Conservation (phyloP, 2,329 filamentous ascomycete genomes). For the Paecilomyces sp. region DNA sequence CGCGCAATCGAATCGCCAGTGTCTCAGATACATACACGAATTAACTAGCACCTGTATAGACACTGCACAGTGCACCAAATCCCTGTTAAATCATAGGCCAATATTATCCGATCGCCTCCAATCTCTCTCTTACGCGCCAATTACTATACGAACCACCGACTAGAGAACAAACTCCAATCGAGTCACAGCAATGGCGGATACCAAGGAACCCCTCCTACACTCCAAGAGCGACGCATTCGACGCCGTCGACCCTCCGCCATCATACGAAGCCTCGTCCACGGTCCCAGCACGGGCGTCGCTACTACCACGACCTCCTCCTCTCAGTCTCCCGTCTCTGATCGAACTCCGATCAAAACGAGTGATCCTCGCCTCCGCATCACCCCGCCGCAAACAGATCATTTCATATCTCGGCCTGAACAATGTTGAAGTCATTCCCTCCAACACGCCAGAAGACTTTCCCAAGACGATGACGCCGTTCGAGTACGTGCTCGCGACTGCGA, state of each 20-base stretch:
- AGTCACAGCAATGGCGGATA: not conserved
- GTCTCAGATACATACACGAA: not conserved
- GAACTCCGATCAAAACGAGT: slow-evolving; percentile 71
- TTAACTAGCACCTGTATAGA: not conserved
- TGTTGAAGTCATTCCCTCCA: slow-evolving; percentile 78
- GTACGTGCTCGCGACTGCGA: slow-evolving; percentile 84
- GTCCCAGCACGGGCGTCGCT: slow-evolving; percentile 13
- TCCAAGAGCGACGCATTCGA: slow-evolving; percentile 9
- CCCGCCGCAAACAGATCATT: slow-evolving; percentile 74
- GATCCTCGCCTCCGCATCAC: slow-evolving; percentile 85
- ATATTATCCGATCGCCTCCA: not conserved
- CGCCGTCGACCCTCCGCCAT: slow-evolving; percentile 22
- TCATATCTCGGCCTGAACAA: slow-evolving; percentile 70
- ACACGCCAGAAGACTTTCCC: slow-evolving; percentile 75
- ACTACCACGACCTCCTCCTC: slow-evolving; percentile 45
- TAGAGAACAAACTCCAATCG: not conserved
- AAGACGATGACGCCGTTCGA: slow-evolving; percentile 76
- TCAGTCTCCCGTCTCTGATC: slow-evolving; percentile 73
- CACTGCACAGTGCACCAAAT: not conserved
- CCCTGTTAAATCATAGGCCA: not conserved
- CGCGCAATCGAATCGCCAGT: not conserved
- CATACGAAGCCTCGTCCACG: slow-evolving; percentile 20
- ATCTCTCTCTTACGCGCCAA: not conserved
- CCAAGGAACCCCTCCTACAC: slow-evolving; percentile 18
- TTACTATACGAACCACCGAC: not conserved